phyloP scores from a whole-genome alignment of 2,329 filamentous ascomycete species.

The Taxawa tesnikishii region DNA sequence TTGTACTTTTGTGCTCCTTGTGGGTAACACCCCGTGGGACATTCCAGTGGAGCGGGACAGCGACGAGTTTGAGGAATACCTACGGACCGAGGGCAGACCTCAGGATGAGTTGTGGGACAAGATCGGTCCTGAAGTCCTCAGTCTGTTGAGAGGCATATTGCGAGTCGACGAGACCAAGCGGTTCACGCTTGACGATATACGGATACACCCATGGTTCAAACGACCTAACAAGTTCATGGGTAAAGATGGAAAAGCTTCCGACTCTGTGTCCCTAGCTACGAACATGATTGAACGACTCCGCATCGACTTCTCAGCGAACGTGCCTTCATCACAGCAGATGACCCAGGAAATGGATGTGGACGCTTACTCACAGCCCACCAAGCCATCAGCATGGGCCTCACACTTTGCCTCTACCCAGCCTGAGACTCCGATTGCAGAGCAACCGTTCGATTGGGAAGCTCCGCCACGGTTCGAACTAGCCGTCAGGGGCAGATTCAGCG shows the following conservation, averaged over 20 bases:
- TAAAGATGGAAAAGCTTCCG: slow-evolving; percentile 58
- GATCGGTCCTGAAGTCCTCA: slow-evolving; percentile 61
- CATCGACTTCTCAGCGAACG: slow-evolving; percentile 70
- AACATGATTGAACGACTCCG: slow-evolving; percentile 85
- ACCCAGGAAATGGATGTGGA: slow-evolving; percentile 58
- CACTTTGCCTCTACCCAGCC: slow-evolving; percentile 74
- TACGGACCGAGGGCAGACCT: slow-evolving; percentile 58
- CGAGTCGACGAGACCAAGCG: slow-evolving; percentile 61
- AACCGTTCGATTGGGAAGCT: slow-evolving; percentile 76
- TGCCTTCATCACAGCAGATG: slow-evolving; percentile 26
- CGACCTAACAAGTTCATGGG: slow-evolving; percentile 66
- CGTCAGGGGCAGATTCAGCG: slow-evolving; percentile 24
- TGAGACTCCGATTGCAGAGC: slow-evolving; percentile 59
- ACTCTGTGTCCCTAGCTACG: slow-evolving; percentile 78
- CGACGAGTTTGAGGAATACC: slow-evolving; percentile 86
- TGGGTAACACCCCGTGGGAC: slow-evolving; percentile 97
- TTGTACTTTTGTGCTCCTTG: slow-evolving; percentile 95
- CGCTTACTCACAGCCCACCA: slow-evolving; percentile 16
- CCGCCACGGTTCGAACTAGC: slow-evolving; percentile 47
- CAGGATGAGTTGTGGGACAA: slow-evolving; percentile 81
- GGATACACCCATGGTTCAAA: slow-evolving; percentile 91
- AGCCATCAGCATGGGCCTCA: slow-evolving; percentile 24
- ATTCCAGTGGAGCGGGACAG: slow-evolving; percentile 66
- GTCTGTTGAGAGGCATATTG: slow-evolving; percentile 87
- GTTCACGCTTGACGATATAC: slow-evolving; percentile 77